These are phyloP conservation scores for Emericellopsis terricola DNA, from an alignment of 495 filamentous ascomycete genomes.

Conservation along the genomic window DNA sequence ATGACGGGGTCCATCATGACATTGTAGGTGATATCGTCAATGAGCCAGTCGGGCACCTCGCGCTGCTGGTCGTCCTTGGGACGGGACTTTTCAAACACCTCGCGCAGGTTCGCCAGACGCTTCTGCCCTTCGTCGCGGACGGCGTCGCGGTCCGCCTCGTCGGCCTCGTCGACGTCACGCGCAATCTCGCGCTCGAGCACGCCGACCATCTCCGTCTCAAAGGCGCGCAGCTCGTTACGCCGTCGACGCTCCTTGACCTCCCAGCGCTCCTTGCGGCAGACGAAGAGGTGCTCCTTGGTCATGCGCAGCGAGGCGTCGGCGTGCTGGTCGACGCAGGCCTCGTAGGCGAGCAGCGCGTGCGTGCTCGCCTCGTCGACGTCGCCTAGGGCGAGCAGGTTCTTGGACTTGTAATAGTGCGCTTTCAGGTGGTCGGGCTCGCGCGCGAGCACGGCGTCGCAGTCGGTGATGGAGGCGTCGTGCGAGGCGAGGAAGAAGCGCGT, in stretches of 20 bases:
- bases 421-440: conserved; percentile 55
- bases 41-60: conserved; percentile 66
- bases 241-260: conserved; percentile 35
- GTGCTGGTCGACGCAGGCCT: conserved; percentile 40
- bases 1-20: conserved; percentile 89
- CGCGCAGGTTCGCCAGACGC: conserved; percentile 40
- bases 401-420: conserved; percentile 66
- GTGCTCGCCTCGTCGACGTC: conserved; percentile 59
- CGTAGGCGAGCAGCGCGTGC: conserved; percentile 56
- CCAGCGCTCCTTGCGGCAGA: conserved; percentile 65
- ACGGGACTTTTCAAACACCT: conserved; percentile 42
- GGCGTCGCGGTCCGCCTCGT: conserved; percentile 32
- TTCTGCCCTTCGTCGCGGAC: conserved; percentile 34
- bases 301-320: conserved; percentile 39
- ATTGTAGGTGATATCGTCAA: conserved; percentile 80
- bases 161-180: conserved; percentile 7
- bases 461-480: conserved; percentile 62
- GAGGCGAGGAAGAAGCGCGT: conserved; percentile 53
- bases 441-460: conserved; percentile 57
- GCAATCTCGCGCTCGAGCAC: conserved; percentile 16
- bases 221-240: conserved; percentile 22
- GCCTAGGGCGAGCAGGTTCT: conserved; percentile 59
- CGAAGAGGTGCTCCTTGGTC: conserved; percentile 48
- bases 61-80: conserved; percentile 31
- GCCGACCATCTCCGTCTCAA: conserved; percentile 35